Evolutionary conservation across 768 basidiomycete species (phyloP).

Genomic region (Cubamyces lactineus): DNA sequence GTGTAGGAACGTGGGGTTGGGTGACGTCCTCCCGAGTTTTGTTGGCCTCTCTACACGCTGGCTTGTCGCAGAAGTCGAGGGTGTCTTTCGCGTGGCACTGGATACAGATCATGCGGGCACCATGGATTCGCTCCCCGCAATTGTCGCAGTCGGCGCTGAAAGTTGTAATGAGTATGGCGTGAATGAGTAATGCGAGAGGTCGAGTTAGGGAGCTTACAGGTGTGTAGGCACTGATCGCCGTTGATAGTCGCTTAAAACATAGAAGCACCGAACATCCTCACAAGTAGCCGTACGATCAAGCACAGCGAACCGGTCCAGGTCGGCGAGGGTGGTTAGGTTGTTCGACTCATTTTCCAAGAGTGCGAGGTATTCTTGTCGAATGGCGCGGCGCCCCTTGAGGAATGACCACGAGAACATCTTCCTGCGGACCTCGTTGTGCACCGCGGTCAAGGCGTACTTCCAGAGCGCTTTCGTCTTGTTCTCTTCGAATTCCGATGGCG

Average conservation of each 20-base stretch:
- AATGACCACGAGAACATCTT: conserved; percentile 37
- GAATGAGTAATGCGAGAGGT: no score
- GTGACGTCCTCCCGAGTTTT: conserved; percentile 11
- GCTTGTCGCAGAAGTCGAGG: conserved; percentile 29
- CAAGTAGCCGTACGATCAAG: conserved; percentile 13
- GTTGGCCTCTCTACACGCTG: conserved; percentile 12
- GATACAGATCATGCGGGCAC: conserved; percentile 20
- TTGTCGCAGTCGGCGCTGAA: conserved; percentile 23
- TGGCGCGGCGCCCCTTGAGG: conserved; percentile 36
- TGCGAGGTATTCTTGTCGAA: conserved; percentile 35
- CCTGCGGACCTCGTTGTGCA: conserved; percentile 28
- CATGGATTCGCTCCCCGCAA: conserved; percentile 21
- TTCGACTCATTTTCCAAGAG: conserved; percentile 32
- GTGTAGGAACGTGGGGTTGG: conserved; percentile 19
- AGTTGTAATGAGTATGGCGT: no score
- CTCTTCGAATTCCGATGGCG: conserved; percentile 28
- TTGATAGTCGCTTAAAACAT: conserved; percentile 11
- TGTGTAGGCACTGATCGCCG: not conserved
- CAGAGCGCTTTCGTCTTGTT: conserved; percentile 37
- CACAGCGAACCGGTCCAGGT: conserved; percentile 7
- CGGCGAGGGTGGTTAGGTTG: not conserved
- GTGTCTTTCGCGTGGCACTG: conserved; percentile 18
- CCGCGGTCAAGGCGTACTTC: conserved; percentile 37
- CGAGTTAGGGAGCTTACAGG: no score
- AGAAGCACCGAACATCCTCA: conserved; percentile 12